Evolutionary conservation across 805 yeast genomes (phyloP).

Genomic region (Hanseniaspora thailandica): DNA sequence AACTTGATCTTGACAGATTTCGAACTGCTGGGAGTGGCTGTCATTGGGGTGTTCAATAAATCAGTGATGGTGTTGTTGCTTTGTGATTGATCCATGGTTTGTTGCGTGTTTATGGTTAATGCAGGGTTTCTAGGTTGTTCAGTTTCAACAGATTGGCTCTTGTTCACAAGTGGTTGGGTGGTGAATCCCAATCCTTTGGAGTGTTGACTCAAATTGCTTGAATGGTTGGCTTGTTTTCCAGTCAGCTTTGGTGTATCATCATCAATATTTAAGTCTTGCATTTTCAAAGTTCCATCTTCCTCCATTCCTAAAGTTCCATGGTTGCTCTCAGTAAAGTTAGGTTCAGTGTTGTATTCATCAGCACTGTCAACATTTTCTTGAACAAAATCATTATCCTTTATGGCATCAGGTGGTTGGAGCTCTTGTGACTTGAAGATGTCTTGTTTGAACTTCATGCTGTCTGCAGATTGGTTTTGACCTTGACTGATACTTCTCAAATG

Average conservation of each 20-base stretch:
- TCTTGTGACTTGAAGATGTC: not conserved
- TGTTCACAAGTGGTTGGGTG: not conserved
- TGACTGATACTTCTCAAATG: conserved; percentile 13
- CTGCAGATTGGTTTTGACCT: not conserved
- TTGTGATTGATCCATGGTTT: conserved; percentile 5
- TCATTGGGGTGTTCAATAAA: conserved; percentile 20
- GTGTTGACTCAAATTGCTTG: not conserved
- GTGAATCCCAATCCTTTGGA: conserved; percentile 3
- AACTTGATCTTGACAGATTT: conserved; percentile 49
- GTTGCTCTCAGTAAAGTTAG: conserved; percentile 20
- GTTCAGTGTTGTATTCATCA: not conserved
- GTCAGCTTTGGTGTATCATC: not conserved
- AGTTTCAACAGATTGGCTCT: not conserved
- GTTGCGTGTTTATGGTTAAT: not conserved
- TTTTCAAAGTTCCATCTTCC: not conserved
- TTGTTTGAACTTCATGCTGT: not conserved
- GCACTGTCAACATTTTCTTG: not conserved
- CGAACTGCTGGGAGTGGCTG: conserved; percentile 15
- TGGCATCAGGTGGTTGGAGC: not conserved
- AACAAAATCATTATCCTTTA: not conserved
- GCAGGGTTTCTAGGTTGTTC: not conserved
- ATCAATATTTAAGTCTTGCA: not conserved
- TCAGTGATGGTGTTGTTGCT: conserved; percentile 4
- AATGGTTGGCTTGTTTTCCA: not conserved
- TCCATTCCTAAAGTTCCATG: conserved; percentile 9